Conservation (phyloP, 306 rosid species). For the Fragaria nilgerrensis region DNA sequence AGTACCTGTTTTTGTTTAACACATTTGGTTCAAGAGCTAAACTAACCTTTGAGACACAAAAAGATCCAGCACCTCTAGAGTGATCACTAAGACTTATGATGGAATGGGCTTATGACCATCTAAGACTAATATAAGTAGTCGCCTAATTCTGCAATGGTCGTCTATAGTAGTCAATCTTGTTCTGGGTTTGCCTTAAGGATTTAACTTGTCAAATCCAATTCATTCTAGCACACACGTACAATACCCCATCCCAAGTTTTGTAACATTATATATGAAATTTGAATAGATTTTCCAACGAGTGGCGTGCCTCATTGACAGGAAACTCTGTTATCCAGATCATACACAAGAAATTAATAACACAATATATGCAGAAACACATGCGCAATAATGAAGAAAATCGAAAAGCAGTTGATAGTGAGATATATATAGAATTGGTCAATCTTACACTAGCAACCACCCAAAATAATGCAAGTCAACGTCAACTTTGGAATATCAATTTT, state of each 20-base stretch:
- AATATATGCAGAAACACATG: neutral
- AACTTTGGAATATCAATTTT: neutral
- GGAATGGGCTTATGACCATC: no score
- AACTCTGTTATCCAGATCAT: neutral
- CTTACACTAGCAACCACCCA: neutral
- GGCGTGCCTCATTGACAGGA: neutral
- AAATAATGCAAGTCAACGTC: neutral
- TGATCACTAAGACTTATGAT: no score
- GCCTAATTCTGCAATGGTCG: neutral
- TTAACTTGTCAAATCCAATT: neutral
- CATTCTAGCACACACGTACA: neutral
- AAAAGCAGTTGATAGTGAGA: neutral
- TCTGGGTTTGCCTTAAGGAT: neutral
- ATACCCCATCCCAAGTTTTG: no score
- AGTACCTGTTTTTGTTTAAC: no score
- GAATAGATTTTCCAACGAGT: neutral
- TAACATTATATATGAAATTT: neutral
- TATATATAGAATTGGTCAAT: neutral
- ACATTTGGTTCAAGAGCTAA: no score
- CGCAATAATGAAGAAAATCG: neutral
- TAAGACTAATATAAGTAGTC: no score
- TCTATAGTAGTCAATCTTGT: neutral
- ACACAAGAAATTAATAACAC: neutral
- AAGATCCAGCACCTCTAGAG: no score
- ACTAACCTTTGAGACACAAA: no score